Conservation (phyloP, 352 stramenopile genomes). For the Phytopythium aichiense region DNA sequence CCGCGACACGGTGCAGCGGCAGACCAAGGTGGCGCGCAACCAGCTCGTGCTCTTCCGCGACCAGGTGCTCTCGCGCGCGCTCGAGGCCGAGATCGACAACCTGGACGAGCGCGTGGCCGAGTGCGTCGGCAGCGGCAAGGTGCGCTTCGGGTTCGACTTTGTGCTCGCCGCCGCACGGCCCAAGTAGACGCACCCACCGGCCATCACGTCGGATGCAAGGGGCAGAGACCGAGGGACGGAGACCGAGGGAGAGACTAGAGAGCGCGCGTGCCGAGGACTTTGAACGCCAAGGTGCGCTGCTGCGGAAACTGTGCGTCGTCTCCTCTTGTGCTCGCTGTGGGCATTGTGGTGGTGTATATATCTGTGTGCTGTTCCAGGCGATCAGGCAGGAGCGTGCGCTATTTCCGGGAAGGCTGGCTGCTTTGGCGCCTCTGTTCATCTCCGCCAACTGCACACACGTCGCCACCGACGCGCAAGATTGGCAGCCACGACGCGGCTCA, state of each 20-base stretch:
- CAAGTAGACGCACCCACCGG: not conserved
- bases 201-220: not conserved
- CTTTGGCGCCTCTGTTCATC: not conserved
- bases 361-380: not conserved
- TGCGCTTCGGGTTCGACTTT: constrained; percentile 89
- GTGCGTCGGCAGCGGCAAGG: constrained; percentile 19
- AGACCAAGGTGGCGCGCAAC: constrained; percentile 85
- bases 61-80: constrained; percentile 23
- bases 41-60: constrained; percentile 81
- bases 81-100: constrained; percentile 51
- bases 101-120: constrained; percentile 36
- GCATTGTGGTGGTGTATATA: not conserved
- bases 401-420: not conserved
- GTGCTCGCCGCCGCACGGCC: constrained; percentile 58
- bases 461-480: not conserved
- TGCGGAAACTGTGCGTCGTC: not conserved
- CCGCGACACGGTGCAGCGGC: constrained; percentile 75
- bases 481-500: not conserved
- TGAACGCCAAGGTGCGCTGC: not conserved
- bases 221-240: not conserved
- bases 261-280: not conserved
- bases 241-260: not conserved
- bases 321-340: not conserved
- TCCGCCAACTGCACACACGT: not conserved
- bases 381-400: not conserved